These are phyloP conservation scores for Coriaria nepalensis DNA, from an alignment of 306 rosid species.

Conservation along the genomic window DNA sequence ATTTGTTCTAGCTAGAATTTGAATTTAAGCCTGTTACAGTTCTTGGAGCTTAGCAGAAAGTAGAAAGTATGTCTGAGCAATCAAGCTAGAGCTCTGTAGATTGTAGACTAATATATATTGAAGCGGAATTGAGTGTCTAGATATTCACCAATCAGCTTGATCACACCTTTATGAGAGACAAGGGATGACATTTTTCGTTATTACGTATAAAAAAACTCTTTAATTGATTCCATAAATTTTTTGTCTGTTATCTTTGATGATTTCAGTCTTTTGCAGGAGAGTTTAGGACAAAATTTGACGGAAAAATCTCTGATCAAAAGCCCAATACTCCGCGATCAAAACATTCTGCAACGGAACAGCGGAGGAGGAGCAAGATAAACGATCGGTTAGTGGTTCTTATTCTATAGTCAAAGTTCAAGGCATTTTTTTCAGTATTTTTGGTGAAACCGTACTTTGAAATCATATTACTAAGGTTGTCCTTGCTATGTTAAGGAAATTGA, in stretches of 20 bases:
- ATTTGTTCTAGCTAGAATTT: neutral
- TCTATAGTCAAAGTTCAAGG: neutral
- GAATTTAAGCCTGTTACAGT: no score
- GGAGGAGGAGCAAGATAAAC: conserved; percentile 95
- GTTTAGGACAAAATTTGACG: conserved; percentile 51
- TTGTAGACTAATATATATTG: no score
- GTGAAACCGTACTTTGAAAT: neutral
- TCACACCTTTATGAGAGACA: no score
- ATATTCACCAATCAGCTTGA: no score
- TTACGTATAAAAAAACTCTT: no score
- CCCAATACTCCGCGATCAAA: conserved; percentile 93
- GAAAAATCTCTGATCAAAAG: conserved; percentile 59
- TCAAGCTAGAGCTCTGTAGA: no score
- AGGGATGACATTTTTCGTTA: no score
- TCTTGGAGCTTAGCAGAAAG: no score
- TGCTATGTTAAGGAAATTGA: neutral
- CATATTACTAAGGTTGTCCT: neutral
- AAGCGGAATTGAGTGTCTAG: no score
- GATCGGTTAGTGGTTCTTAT: conserved; percentile 52
- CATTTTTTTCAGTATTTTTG: neutral
- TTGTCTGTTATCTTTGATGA: neutral
- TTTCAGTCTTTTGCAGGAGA: conserved; percentile 22
- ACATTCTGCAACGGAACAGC: conserved; percentile 97
- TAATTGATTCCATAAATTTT: no score
- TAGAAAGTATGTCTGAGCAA: no score